Conservation (phyloP, 768 basidiomycete species). For the Phlebiopsis gigantea region DNA sequence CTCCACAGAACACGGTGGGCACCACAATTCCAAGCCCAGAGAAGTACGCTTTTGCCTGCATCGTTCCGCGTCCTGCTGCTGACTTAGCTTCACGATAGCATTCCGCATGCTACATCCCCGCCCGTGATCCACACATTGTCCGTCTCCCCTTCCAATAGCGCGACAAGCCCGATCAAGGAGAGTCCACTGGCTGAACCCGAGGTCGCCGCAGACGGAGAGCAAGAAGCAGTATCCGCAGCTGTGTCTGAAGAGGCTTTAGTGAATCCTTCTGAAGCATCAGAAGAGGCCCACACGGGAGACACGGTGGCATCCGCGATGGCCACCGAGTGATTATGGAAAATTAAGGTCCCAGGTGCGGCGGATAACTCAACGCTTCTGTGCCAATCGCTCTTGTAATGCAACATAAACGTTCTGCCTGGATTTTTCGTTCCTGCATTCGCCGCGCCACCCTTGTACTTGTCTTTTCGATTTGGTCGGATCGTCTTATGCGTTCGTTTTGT, state of each 20-base stretch:
- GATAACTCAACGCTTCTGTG: not conserved
- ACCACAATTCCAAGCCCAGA: constrained; percentile 98
- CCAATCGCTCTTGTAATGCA: not conserved
- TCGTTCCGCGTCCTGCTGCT: not conserved
- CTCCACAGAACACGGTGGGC: constrained; percentile 85
- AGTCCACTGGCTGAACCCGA: constrained; percentile 31
- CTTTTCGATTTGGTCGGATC: not conserved
- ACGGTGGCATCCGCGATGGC: not conserved
- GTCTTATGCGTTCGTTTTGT: not conserved
- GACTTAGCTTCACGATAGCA: constrained; percentile 40
- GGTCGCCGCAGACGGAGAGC: not conserved
- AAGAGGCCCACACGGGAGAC: not conserved
- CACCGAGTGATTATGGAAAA: not conserved
- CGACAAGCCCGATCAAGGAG: constrained; percentile 56
- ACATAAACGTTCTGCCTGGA: constrained; percentile 1
- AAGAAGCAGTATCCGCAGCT: not conserved
- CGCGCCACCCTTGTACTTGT: constrained; percentile 2
- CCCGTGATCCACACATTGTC: constrained; percentile 45
- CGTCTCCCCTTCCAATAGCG: constrained; percentile 67
- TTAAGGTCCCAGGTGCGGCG: not conserved
- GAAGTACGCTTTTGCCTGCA: constrained; percentile 45
- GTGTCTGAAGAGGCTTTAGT: not conserved
- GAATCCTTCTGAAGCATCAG: not conserved
- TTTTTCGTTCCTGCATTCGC: not conserved
- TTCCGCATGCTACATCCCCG: constrained; percentile 84